phyloP scores from a whole-genome alignment of 164 flowering plant genomes.

The Stephania japonica region DNA sequence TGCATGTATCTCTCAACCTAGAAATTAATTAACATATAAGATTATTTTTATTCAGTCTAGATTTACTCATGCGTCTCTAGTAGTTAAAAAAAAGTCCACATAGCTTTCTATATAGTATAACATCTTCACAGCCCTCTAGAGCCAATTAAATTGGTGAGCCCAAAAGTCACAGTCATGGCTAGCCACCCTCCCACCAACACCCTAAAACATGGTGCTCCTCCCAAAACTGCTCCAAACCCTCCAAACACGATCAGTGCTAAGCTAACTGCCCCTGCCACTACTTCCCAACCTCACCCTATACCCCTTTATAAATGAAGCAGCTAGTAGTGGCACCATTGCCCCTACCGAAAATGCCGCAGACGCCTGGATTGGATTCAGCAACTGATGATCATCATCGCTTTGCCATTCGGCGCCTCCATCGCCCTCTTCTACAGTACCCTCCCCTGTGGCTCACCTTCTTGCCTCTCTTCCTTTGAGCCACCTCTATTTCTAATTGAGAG shows the following conservation, averaged over 20 bases:
- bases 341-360: slow-evolving; percentile 14
- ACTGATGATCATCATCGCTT: neutral
- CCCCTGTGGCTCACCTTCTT: neutral
- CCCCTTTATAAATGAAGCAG: slow-evolving; percentile 16
- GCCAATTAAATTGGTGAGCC: slow-evolving; percentile 11
- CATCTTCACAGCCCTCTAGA: slow-evolving; percentile 1
- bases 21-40: too few relatives aligned
- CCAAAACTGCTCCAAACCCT: slow-evolving; percentile 12
- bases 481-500: slow-evolving; percentile 18
- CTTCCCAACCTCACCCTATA: slow-evolving; percentile 13
- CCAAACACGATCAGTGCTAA: slow-evolving; percentile 16
- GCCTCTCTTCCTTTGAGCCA: slow-evolving; percentile 18
- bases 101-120: too few relatives aligned
- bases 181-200: slow-evolving; percentile 21
- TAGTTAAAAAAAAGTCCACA: too few relatives aligned
- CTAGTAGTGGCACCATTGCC: slow-evolving; percentile 15
- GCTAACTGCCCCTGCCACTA: slow-evolving; percentile 13
- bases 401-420: neutral
- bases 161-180: slow-evolving; percentile 19
- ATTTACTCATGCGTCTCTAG: too few relatives aligned
- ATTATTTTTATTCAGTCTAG: too few relatives aligned
- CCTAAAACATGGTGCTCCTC: slow-evolving; percentile 10
- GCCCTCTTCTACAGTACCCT: neutral
- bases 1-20: too few relatives aligned
- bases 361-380: slow-evolving; percentile 14